Evolutionary conservation across 768 basidiomycete species (phyloP), one percentile per base, ranked within the genome.

Genomic region (Crucibulum laeve): DNA sequence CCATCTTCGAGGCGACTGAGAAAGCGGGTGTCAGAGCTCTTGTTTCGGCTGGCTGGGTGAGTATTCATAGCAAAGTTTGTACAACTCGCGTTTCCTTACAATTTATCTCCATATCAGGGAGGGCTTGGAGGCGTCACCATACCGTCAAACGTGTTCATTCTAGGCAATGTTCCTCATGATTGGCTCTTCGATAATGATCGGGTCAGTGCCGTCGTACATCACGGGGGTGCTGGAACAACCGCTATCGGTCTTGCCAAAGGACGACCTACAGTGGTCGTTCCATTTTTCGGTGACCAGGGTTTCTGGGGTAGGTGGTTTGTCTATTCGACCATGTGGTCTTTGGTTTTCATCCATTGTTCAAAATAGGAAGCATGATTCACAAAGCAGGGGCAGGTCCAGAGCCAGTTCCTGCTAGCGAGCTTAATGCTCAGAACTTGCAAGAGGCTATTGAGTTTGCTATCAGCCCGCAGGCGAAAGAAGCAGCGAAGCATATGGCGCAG

Each of bases 91-190:
- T n/a, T n/a, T n/a, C n/a, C n/a, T n/a, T n/a, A n/a, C n/a, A n/a
- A n/a, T 38, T 30, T 7, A 10, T 14, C 19, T 40, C 18, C 36
- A 23, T 25, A 1, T 5, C 26, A 74, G 72, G 80, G 80, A 15
- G 77, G 76, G 3, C 61, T 84, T 1, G 80, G 81, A 2, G 76
- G 73, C 6, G 57, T 60, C 4, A 51, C 64, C 30, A 67, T 79
- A n/a, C 80, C 80, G 13, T 45, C 68, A 0, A 67, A 77, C 43
- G 63, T 82, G 15, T 80, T 79, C 61, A 78, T 84, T 34, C 67
- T 82, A n/a, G 80, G 72, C 53, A 80, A 79, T 48, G 71, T 82
- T 4, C 82, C 82, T 0, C 81, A 83, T 54, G 82, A 84, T 55
- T 84, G 82, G 82, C 66, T 84, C 4, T 84, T 83, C 49, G 71